Evolutionary conservation across 1,284 basidiomycete genomes (phyloP).

Genomic region (Trichosporon ovoides): DNA sequence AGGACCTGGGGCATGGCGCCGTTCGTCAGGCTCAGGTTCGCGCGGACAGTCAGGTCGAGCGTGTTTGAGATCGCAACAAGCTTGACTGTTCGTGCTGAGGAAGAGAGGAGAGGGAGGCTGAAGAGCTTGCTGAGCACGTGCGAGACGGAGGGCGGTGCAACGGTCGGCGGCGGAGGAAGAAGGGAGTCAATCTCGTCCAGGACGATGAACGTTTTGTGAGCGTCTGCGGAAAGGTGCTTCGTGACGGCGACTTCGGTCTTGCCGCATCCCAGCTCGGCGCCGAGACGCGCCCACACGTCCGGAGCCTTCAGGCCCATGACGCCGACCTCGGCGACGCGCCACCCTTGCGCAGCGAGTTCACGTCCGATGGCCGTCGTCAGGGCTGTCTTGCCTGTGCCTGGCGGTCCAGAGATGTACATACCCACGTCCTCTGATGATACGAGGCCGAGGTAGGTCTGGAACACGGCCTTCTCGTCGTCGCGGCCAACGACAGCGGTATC

Average conservation of each 20-base stretch:
- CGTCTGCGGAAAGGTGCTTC: constrained; percentile 18
- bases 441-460: constrained; percentile 35
- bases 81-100: constrained; percentile 29
- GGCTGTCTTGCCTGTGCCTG: constrained; percentile 51
- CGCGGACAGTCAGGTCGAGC: constrained; percentile 47
- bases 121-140: constrained; percentile 46
- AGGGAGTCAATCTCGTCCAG: constrained; percentile 50
- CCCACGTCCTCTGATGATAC: constrained; percentile 29
- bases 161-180: constrained; percentile 37
- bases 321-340: constrained; percentile 42
- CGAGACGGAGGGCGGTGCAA: constrained; percentile 34
- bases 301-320: constrained; percentile 45
- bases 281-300: constrained; percentile 40
- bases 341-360: constrained; percentile 28
- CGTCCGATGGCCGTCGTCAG: constrained; percentile 40
- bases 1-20: constrained; percentile 38
- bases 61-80: constrained; percentile 49
- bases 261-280: constrained; percentile 32
- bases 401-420: constrained; percentile 49
- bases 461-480: constrained; percentile 38
- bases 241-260: constrained; percentile 33
- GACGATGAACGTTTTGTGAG: constrained; percentile 35
- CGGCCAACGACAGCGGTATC: constrained; percentile 39
- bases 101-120: constrained; percentile 35
- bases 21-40: constrained; percentile 39